Percentiles rank a stretch among this genome's conserved stretches.
These are phyloP conservation scores for Coemansia sp. DNA, from an alignment of 192 early-diverging fungal species.

Conservation along the genomic window DNA sequence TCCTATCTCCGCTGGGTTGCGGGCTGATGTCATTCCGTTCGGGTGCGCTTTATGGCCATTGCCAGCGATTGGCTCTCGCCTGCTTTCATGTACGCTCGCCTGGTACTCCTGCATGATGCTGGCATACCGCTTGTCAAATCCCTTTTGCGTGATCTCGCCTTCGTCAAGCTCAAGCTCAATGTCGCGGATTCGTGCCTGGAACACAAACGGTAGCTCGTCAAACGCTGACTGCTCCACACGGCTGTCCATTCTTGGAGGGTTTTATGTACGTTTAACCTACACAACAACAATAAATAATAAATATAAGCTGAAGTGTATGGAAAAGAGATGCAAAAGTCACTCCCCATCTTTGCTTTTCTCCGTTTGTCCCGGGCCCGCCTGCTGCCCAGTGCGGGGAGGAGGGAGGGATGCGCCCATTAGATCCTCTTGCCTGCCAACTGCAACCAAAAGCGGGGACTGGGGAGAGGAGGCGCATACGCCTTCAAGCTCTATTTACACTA, in stretches of 20 bases:
- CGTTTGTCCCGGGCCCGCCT: neutral
- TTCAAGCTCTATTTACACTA: neutral
- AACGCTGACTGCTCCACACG: slow-evolving; percentile 20
- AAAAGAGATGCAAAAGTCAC: neutral
- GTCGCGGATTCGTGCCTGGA: slow-evolving; percentile 43
- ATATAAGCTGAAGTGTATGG: neutral
- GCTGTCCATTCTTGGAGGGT: slow-evolving; percentile 12
- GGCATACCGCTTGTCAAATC: slow-evolving; percentile 65
- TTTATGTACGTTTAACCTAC: neutral
- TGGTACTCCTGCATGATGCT: slow-evolving; percentile 58
- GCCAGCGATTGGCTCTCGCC: neutral
- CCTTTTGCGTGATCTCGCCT: slow-evolving; percentile 74
- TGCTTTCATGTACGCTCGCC: slow-evolving; percentile 1
- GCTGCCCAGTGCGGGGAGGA: neutral
- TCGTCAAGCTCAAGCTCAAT: slow-evolving; percentile 58
- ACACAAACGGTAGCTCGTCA: slow-evolving; percentile 41
- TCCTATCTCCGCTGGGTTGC: neutral
- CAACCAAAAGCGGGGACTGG: neutral
- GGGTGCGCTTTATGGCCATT: neutral
- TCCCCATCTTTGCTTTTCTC: neutral
- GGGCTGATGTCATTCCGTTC: neutral
- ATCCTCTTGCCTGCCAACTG: too few relatives aligned
- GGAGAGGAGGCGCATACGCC: neutral
- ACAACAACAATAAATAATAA: neutral
- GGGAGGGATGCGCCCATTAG: neutral